phyloP scores from a whole-genome alignment of 2,329 filamentous ascomycete genomes.

The Colletotrichum sp. region DNA sequence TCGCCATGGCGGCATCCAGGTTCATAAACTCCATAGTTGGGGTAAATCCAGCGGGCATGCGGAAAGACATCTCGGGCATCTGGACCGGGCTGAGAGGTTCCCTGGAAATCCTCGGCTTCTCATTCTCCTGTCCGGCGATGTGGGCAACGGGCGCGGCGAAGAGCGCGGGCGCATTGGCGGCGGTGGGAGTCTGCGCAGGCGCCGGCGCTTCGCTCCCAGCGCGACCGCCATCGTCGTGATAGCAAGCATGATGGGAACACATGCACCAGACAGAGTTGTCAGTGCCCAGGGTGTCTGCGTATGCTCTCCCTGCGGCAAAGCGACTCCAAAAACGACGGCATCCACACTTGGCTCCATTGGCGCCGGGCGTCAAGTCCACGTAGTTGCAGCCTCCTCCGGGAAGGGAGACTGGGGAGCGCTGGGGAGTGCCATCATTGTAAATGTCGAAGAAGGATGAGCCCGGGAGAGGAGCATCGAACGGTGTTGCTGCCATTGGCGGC shows the following conservation, averaged over 20 bases:
- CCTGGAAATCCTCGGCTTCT: constrained; percentile 49
- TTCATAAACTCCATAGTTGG: constrained; percentile 46
- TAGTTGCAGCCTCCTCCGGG: constrained; percentile 63
- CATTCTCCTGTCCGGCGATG: constrained; percentile 54
- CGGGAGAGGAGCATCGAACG: constrained; percentile 48
- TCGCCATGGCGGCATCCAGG: constrained; percentile 37
- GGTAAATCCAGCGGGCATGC: constrained; percentile 38
- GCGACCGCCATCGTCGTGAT: constrained; percentile 54
- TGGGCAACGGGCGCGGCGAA: constrained; percentile 21
- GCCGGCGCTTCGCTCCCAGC: constrained; percentile 28
- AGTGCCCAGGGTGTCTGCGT: constrained; percentile 31
- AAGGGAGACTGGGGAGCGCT: constrained; percentile 37
- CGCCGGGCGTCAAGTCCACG: constrained; percentile 56
- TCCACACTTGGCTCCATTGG: constrained; percentile 58
- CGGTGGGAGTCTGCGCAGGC: neutral
- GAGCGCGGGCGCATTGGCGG: neutral
- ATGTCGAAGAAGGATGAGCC: constrained; percentile 58
- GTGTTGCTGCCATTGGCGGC: constrained; percentile 57
- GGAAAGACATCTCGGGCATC: constrained; percentile 49
- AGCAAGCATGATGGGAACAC: constrained; percentile 68
- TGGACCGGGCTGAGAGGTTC: constrained; percentile 57
- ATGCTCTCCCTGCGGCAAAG: constrained; percentile 34
- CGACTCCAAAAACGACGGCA: constrained; percentile 66
- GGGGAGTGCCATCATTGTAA: constrained; percentile 50
- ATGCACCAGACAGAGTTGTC: constrained; percentile 61